phyloP scores from a whole-genome alignment of 306 rosid genomes.

The Lathyrus tuberosus region DNA sequence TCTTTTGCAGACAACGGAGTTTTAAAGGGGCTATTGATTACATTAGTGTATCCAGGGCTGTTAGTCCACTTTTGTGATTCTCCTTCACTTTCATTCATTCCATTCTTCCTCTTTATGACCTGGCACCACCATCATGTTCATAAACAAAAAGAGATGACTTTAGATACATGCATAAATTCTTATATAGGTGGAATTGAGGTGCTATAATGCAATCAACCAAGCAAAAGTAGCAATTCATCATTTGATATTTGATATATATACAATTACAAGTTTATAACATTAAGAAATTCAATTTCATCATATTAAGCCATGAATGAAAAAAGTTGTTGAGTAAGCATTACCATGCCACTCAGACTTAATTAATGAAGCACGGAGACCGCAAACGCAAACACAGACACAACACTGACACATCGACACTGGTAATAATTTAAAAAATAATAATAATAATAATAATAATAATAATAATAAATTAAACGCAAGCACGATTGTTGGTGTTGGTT shows the following conservation, averaged over 20 bases:
- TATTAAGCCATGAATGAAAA: conserved; percentile 12
- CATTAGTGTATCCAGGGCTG: conserved; percentile 57
- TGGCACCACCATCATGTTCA: conserved; percentile 48
- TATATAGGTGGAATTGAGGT: background rate
- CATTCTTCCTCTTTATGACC: conserved; percentile 70
- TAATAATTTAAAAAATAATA: too few relatives aligned
- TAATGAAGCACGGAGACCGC: background rate
- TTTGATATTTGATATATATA: conserved; percentile 18
- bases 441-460: too few relatives aligned
- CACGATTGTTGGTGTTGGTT: too few relatives aligned
- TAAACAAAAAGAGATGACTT: conserved; percentile 5
- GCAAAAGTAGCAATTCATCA: conserved; percentile 29
- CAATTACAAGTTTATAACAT: conserved; percentile 5
- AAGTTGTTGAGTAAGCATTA: conserved; percentile 5
- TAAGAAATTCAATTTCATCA: conserved; percentile 12
- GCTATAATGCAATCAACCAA: conserved; percentile 34
- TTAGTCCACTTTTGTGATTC: conserved; percentile 55
- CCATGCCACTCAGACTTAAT: conserved; percentile 18
- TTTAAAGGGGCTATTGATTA: conserved; percentile 57
- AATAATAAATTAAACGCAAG: too few relatives aligned
- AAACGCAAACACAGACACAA: too few relatives aligned
- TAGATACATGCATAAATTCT: conserved; percentile 14
- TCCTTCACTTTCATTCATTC: conserved; percentile 49
- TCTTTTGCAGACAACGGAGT: conserved; percentile 89
- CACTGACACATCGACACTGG: too few relatives aligned